Evolutionary conservation across 2,329 filamentous ascomycete species (phyloP).

Genomic region (Penicillium sp.): DNA sequence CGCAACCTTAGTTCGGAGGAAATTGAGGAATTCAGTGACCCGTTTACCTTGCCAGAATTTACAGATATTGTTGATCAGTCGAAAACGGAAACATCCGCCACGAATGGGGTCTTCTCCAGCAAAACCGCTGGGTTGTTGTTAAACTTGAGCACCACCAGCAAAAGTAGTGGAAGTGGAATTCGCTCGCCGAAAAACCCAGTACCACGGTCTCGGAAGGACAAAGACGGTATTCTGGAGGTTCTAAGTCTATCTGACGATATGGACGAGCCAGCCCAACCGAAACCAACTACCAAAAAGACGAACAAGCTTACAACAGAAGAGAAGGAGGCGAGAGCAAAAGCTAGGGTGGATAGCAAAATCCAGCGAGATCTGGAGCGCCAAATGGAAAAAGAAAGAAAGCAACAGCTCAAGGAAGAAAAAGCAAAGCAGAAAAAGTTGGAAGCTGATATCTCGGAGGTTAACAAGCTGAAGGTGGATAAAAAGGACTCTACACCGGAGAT

Average conservation of each 20-base stretch:
- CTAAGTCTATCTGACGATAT: conserved; percentile 37
- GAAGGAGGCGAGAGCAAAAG: conserved; percentile 55
- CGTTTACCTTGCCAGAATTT: conserved; percentile 29
- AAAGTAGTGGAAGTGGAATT: not conserved
- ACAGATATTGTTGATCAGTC: conserved; percentile 30
- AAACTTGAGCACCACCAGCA: conserved; percentile 26
- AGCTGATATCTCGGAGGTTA: conserved; percentile 71
- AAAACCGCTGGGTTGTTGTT: conserved; percentile 47
- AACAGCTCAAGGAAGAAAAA: conserved; percentile 58
- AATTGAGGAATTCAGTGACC: conserved; percentile 42
- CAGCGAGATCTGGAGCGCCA: conserved; percentile 62
- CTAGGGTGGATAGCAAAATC: conserved; percentile 54
- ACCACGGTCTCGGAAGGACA: conserved; percentile 13
- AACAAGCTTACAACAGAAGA: conserved; percentile 32
- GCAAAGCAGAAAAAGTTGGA: conserved; percentile 66
- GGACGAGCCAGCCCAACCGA: conserved; percentile 50
- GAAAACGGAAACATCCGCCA: conserved; percentile 21
- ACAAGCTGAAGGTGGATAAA: conserved; percentile 74
- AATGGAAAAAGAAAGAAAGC: conserved; percentile 56
- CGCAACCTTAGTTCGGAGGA: conserved; percentile 18
- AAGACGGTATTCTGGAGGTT: conserved; percentile 7
- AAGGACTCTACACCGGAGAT: conserved; percentile 75
- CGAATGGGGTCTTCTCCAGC: conserved; percentile 38
- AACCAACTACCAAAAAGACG: conserved; percentile 49
- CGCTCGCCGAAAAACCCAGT: conserved; percentile 1